phyloP scores from a whole-genome alignment of 1,139 yeast species.

The Taphrina communis region DNA sequence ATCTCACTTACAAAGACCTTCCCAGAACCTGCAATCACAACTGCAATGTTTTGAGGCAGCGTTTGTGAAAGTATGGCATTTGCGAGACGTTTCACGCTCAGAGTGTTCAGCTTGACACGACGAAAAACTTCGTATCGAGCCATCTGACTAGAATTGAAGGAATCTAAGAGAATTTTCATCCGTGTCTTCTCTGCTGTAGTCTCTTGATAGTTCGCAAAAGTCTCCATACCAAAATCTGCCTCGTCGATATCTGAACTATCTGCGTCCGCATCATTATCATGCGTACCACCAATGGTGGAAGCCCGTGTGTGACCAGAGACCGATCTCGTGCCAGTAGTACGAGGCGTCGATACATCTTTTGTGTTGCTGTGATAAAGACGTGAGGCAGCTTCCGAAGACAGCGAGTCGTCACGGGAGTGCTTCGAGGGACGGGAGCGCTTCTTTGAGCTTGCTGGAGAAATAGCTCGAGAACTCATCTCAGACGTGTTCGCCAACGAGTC shows the following conservation, averaged over 20 bases:
- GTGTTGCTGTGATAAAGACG: conserved; percentile 1
- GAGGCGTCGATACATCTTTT: conserved; percentile 8
- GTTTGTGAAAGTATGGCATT: conserved; percentile 80
- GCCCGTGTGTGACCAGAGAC: conserved; percentile 15
- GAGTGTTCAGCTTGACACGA: conserved; percentile 77
- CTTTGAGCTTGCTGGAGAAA: conserved; percentile 15
- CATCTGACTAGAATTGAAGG: conserved; percentile 82
- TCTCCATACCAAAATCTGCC: conserved; percentile 35
- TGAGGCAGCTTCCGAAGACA: conserved; percentile 10
- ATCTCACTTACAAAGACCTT: conserved; percentile 88
- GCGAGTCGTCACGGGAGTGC: conserved; percentile 13
- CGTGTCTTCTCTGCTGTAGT: conserved; percentile 38
- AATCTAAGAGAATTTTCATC: conserved; percentile 65
- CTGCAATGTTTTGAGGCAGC: conserved; percentile 81
- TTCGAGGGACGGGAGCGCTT: conserved; percentile 11
- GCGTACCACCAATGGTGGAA: conserved; percentile 12
- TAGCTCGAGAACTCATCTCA: conserved; percentile 16
- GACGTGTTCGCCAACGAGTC: no score
- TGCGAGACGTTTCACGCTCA: conserved; percentile 74
- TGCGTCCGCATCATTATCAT: conserved; percentile 21
- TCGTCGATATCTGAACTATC: conserved; percentile 38
- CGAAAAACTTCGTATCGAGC: conserved; percentile 85
- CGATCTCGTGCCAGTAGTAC: conserved; percentile 10
- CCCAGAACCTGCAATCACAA: conserved; percentile 82
- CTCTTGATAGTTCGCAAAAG: conserved; percentile 30